phyloP scores from a whole-genome alignment of 164 flowering plant species.

The Dillenia turbinata region DNA sequence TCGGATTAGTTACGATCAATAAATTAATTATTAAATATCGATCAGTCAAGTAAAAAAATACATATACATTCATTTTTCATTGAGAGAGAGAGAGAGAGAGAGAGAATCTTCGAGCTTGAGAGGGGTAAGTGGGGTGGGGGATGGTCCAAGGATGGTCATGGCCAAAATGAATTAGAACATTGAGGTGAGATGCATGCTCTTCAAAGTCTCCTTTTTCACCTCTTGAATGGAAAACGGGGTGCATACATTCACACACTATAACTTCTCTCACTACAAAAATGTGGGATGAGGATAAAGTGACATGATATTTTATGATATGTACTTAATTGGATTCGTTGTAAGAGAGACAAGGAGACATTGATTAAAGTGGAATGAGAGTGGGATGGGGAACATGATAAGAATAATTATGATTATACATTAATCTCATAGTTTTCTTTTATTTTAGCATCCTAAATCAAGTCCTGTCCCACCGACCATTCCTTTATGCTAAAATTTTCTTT shows the following conservation, averaged over 20 bases:
- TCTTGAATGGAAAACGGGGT: too few species aligned
- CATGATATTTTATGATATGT: not conserved
- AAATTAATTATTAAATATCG: too few species aligned
- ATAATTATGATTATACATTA: not conserved
- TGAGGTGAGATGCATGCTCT: too few species aligned
- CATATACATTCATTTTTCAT: too few species aligned
- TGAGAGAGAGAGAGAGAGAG: too few species aligned
- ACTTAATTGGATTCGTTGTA: not conserved
- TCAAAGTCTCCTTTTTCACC: too few species aligned
- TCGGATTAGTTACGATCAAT: too few species aligned
- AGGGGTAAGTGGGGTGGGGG: too few species aligned
- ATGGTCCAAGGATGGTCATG: too few species aligned
- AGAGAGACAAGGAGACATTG: conserved; percentile 20
- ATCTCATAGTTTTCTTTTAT: conserved; percentile 2
- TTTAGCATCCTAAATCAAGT: conserved; percentile 15
- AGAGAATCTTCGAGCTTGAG: too few species aligned
- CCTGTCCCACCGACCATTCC: conserved; percentile 19
- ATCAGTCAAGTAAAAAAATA: too few species aligned
- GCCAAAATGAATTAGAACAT: too few species aligned
- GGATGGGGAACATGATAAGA: conserved; percentile 28
- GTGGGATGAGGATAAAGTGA: not conserved
- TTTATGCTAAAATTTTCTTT: conserved; percentile 3
- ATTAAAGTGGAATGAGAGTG: conserved; percentile 20
- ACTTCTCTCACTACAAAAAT: not conserved
- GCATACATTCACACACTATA: not conserved